A percentile compares a stretch with the other conserved stretches of the same genome.
phyloP scores from a whole-genome alignment of 106 monocot species.

The Agapanthus africanus region DNA sequence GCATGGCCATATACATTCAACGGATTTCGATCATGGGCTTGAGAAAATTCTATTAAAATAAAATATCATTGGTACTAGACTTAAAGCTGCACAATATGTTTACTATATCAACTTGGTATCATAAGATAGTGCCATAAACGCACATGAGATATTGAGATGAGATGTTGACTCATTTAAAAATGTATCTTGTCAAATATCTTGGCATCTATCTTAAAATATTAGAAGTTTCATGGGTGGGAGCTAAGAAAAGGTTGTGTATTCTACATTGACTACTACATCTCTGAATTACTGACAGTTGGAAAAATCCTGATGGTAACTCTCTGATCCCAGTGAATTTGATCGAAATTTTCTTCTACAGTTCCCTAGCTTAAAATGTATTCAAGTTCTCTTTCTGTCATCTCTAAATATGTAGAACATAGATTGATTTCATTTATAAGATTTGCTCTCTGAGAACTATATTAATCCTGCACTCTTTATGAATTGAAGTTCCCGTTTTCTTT shows the following conservation, averaged over 20 bases:
- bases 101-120: not conserved
- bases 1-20: too few relatives aligned
- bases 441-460: not conserved
- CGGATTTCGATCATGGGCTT: too few relatives aligned
- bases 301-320: not conserved
- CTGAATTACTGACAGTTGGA: not conserved
- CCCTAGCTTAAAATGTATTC: not conserved
- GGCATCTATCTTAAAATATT: not conserved
- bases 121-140: not conserved
- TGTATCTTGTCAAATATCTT: not conserved
- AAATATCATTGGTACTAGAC: too few relatives aligned
- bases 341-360: not conserved
- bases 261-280: not conserved
- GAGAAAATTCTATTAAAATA: too few relatives aligned
- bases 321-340: not conserved
- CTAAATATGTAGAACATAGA: not conserved
- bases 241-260: not conserved
- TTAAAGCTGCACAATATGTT: too few relatives aligned
- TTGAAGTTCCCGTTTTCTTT: not conserved
- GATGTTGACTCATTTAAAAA: not conserved
- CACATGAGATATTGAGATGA: not conserved
- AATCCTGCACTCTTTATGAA: not conserved
- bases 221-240: not conserved
- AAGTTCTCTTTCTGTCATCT: not conserved
- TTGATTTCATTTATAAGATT: conserved; percentile 2